A percentile compares a stretch with the other conserved stretches of the same genome.
These are phyloP conservation scores for Mycogone perniciosa DNA, from an alignment of 2,329 filamentous ascomycete genomes.

Conservation along the genomic window DNA sequence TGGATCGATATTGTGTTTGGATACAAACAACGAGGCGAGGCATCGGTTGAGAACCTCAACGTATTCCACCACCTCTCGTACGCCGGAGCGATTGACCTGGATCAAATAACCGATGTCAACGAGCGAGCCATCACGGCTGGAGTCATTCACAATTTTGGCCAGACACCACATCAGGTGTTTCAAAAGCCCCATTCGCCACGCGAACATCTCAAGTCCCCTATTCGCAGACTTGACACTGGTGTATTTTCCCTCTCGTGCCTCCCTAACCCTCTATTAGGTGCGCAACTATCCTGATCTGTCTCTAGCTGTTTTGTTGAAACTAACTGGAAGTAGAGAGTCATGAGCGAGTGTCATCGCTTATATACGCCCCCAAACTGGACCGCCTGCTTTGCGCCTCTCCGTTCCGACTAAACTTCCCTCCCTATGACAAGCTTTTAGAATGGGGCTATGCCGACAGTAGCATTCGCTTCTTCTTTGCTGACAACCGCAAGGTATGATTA, in stretches of 20 bases:
- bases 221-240: slow-evolving; percentile 68
- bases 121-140: slow-evolving; percentile 85
- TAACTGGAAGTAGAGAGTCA: slow-evolving; percentile 46
- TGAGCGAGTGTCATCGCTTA: slow-evolving; percentile 73
- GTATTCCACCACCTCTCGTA: slow-evolving; percentile 97
- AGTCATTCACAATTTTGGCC: slow-evolving; percentile 97
- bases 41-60: slow-evolving; percentile 84
- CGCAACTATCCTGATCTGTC: slow-evolving; percentile 12
- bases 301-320: neutral
- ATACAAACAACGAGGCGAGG: slow-evolving; percentile 86
- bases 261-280: slow-evolving; percentile 69
- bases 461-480: slow-evolving; percentile 81
- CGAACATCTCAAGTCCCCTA: slow-evolving; percentile 59
- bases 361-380: slow-evolving; percentile 73
- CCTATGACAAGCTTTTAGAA: slow-evolving; percentile 88
- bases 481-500: slow-evolving; percentile 61
- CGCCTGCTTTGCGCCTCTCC: slow-evolving; percentile 76
- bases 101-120: slow-evolving; percentile 81
- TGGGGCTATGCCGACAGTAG: slow-evolving; percentile 95
- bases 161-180: slow-evolving; percentile 95
- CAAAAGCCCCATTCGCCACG: slow-evolving; percentile 70
- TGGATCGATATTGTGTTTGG: slow-evolving; percentile 98
- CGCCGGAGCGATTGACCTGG: slow-evolving; percentile 85
- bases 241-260: slow-evolving; percentile 71
- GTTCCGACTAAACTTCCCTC: slow-evolving; percentile 80